Evolutionary conservation across 2,329 filamentous ascomycete species (phyloP).

Genomic region (Arthrobotrys pseudoclavata): DNA sequence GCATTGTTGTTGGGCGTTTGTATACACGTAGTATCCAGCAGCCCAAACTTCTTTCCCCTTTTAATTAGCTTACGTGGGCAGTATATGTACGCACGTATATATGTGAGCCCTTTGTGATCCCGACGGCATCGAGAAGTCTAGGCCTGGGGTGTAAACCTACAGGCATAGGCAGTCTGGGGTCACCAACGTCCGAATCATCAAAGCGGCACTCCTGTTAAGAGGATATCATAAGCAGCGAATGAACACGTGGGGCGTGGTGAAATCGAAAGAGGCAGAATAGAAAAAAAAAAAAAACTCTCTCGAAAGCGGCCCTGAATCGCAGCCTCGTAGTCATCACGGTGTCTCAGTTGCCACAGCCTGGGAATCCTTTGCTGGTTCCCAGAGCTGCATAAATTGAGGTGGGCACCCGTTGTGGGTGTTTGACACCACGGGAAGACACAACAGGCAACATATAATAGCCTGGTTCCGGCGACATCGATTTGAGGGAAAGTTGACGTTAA

Average conservation of each 20-base stretch:
- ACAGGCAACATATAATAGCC: slow-evolving; percentile 6
- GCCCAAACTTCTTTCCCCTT: no score
- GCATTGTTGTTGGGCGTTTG: neutral
- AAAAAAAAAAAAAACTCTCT: no score
- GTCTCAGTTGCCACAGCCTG: slow-evolving; percentile 9
- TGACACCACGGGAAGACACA: neutral
- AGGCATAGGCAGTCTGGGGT: no score
- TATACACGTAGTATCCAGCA: no score
- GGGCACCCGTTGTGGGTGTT: neutral
- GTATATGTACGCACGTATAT: no score
- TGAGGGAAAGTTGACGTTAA: neutral
- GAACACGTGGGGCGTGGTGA: neutral
- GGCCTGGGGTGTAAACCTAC: no score
- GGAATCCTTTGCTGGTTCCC: slow-evolving; percentile 16
- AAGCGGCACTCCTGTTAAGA: no score
- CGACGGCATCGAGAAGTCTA: no score
- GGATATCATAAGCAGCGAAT: neutral
- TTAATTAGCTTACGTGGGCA: neutral
- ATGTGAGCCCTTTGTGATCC: no score
- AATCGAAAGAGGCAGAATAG: neutral
- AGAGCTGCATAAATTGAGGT: neutral
- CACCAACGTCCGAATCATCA: no score
- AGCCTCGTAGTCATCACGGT: slow-evolving; percentile 1
- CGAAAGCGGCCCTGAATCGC: no score
- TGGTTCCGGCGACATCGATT: neutral